Base-by-base conservation (phyloP, 768 basidiomycete genomes). In the Mycena floridula region DNA sequence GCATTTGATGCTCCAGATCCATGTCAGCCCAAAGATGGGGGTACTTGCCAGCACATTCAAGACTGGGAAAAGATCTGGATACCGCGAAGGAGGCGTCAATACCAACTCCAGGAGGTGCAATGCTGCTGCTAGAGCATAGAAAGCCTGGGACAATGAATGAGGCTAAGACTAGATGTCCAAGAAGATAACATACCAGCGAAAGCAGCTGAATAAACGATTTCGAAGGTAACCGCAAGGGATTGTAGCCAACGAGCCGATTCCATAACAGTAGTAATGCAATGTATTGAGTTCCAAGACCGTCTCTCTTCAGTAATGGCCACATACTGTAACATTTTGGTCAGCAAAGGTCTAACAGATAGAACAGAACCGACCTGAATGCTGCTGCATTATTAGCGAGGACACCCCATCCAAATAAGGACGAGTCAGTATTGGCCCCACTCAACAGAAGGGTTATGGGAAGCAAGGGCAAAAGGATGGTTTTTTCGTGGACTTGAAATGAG, bases 401-500 rank as follows among this genome's bases (percentile, higher is more conserved):
- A 3, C 84, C 85, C 72, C 85, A 81, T 44, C 79, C 76, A 66
- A 81, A 89, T 5, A 73, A 67, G 2, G 77, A 62, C 24, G 82
- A 80, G 47, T 75, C 72, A 2, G 70, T 53, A n/a, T 65, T 63
- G 0, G 75, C 69, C 37, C 67, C 73, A 4, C 70, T 83, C 43
- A 94, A 70, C 13, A 94, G 69, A 15, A 97, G 69, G 0, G 84
- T 89, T 23, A 93, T 68, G 0, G 94, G 94, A 50, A 97, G 61
- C 18, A 98, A 69, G 3, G 93, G 91, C 1, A 97, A 58, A 15
- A 96, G 59, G 30, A 97, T 88, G 3, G 85, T 84, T 70, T 96
- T 97, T 62, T 97, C 94, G 61, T 96, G 94, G 28, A 94, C 93
- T 56, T 96, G 93, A 63, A 95, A 95, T 5, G 92, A 93, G 68